Base-by-base conservation (phyloP, 2,329 filamentous ascomycete genomes). In the Trichothecium roseum region DNA sequence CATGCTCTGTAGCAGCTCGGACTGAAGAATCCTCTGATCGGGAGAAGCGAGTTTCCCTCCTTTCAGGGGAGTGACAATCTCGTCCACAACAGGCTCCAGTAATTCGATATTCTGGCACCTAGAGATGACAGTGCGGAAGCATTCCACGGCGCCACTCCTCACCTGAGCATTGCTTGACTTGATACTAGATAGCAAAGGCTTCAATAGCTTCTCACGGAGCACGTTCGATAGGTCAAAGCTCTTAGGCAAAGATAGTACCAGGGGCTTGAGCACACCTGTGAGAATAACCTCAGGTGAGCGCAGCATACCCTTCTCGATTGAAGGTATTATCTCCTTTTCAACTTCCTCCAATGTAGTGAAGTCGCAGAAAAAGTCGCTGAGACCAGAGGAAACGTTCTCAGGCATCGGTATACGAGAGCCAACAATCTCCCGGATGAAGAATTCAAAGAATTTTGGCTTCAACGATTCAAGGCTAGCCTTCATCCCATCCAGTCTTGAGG, bases 201-300 rank as follows among this genome's bases (percentile, higher is more conserved):
- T 96, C 27, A 93, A 59, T 26, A 98, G 68, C 41, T 82, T 83
- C 18, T 69, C 66, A 35, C 73, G 69, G 14, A 96, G 66, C 4
- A 83, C 62, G 27, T 77, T 72, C 8, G 89, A 89, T 14, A 96
- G 68, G 49, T 98, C 89, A 46, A 91, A 69, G 5, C 65, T 63
- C 18, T 63, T 53, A 2, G 86, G 78, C 6, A 98, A 63, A 18
- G 84, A 75, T 8, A 68, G 57, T 40, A 93, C 68, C 31, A 96
- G 66, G 10, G 81, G 76, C 5, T 80, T 74, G 34, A 96, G 63
- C 17, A 95, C 68, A 42, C 86, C 82, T 46, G 81, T 78, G 18
- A 96, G 66, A 12, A 94, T 78, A 30, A 95, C 80, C 59, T 98
- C 91, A 1, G 91, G 93, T 7, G 89, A 81, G 53, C 93, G 75